Percentiles rank a stretch among this genome's conserved stretches.
phyloP scores from a whole-genome alignment of 2,329 filamentous ascomycete genomes.

The Cyanodermella asteris region DNA sequence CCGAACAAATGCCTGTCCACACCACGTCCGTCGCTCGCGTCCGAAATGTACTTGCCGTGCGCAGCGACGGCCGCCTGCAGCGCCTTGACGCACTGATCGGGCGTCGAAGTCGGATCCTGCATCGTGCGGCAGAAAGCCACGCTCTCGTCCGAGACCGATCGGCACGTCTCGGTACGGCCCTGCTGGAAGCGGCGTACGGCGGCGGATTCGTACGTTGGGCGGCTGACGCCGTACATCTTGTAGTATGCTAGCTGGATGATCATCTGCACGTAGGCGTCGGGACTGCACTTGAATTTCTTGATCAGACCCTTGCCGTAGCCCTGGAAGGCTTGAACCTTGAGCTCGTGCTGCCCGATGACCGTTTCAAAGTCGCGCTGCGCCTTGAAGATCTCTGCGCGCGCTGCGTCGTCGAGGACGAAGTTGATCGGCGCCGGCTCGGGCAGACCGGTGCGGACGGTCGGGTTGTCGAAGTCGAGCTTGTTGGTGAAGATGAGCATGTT shows the following conservation, averaged over 20 bases:
- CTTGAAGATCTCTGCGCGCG: slow-evolving; percentile 55
- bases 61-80: slow-evolving; percentile 64
- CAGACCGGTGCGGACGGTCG: slow-evolving; percentile 56
- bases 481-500: slow-evolving; percentile 84
- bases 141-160: slow-evolving; percentile 73
- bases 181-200: slow-evolving; percentile 88
- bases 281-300: slow-evolving; percentile 98
- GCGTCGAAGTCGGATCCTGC: slow-evolving; percentile 41
- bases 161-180: slow-evolving; percentile 89
- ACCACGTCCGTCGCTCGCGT: slow-evolving; percentile 77
- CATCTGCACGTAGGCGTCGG: slow-evolving; percentile 96
- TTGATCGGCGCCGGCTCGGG: slow-evolving; percentile 57
- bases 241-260: slow-evolving; percentile 93
- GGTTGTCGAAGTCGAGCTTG: slow-evolving; percentile 73
- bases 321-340: slow-evolving; percentile 87
- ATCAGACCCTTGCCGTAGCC: slow-evolving; percentile 95
- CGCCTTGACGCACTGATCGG: slow-evolving; percentile 45
- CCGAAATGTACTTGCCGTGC: slow-evolving; percentile 76
- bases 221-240: slow-evolving; percentile 98
- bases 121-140: slow-evolving; percentile 80
- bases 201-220: slow-evolving; percentile 93
- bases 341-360: slow-evolving; percentile 71
- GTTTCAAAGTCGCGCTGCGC: slow-evolving; percentile 59
- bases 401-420: slow-evolving; percentile 55
- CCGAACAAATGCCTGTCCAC: slow-evolving; percentile 96